Evolutionary conservation across 2,329 filamentous ascomycete species (phyloP), one percentile per base, ranked within the genome.

Genomic region (Ustulina deusta): DNA sequence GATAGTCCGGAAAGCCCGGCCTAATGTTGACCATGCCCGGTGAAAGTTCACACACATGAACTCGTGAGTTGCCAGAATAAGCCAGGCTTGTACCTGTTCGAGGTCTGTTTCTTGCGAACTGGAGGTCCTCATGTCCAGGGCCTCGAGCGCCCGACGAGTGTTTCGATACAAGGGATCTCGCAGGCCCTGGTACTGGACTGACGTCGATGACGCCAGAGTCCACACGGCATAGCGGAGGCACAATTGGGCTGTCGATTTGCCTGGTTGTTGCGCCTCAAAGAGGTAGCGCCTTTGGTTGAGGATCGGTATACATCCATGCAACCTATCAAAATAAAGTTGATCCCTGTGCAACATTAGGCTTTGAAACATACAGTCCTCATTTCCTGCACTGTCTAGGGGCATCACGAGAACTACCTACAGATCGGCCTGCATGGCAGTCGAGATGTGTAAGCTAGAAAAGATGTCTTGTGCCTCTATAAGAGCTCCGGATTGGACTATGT

Each of bases 51-150:
- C 74, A 15, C 75, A 73, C 73, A 79, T 78, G 15, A 77, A 77
- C 69, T 82, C 81, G 52, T 81, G 81, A 9, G 78, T 69, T 0
- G 77, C 77, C 0, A 81, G 52, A 9, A 82, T 66, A 3, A 81
- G 71, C 78, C 78, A 80, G 0, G 80, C 77, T 61, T 81, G 80
- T 1, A 76, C 74, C 7, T 76, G 72, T 58, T 81, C 79, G 29
- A 79, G n/a, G n/a, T n/a, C n/a, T n/a, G n/a, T n/a, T n/a, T n/a
- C n/a, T n/a, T n/a, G n/a, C n/a, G n/a, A n/a, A n/a, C n/a, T n/a
- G n/a, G n/a, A n/a, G n/a, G n/a, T n/a, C n/a, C n/a, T n/a, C n/a
- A n/a, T n/a, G n/a, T n/a, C n/a, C n/a, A n/a, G n/a, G n/a, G n/a
- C n/a, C n/a, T n/a, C n/a, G n/a, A n/a, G n/a, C n/a, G n/a, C n/a